These are phyloP conservation scores for Colletotrichum sp. DNA, from an alignment of 2,329 filamentous ascomycete genomes.

Conservation along the genomic window DNA sequence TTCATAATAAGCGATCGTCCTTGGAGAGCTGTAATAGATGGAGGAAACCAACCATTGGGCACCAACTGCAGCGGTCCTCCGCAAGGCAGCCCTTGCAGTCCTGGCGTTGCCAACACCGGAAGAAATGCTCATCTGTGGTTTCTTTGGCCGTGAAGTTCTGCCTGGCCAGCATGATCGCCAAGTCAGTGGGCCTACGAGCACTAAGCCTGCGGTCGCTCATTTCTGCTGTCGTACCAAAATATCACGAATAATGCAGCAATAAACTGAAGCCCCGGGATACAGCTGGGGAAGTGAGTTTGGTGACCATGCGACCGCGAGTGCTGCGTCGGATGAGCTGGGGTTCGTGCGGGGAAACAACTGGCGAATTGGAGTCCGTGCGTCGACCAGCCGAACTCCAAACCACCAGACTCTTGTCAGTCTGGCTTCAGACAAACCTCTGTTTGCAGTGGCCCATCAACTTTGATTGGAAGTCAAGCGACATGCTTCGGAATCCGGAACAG, in stretches of 20 bases:
- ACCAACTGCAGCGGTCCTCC: constrained; percentile 54
- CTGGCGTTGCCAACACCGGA: constrained; percentile 57
- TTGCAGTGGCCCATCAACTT: neutral
- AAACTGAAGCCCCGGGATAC: neutral
- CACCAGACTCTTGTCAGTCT: neutral
- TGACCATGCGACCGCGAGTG: neutral
- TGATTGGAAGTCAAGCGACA: neutral
- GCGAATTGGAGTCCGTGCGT: neutral
- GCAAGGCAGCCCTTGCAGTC: constrained; percentile 52
- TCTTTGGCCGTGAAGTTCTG: constrained; percentile 35
- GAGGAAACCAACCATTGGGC: constrained; percentile 50
- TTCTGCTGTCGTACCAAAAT: neutral
- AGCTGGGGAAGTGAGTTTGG: neutral
- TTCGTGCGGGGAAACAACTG: neutral
- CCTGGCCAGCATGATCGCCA: neutral
- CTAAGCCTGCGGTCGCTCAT: neutral
- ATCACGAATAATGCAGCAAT: neutral
- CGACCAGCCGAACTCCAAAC: neutral
- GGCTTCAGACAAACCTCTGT: neutral
- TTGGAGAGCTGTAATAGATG: neutral
- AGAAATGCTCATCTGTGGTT: constrained; percentile 43
- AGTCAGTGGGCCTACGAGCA: neutral
- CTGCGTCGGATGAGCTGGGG: neutral
- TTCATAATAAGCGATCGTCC: neutral
- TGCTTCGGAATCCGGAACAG: neutral